Conservation (phyloP, 257 asterid species). For the Coffea canephora region DNA sequence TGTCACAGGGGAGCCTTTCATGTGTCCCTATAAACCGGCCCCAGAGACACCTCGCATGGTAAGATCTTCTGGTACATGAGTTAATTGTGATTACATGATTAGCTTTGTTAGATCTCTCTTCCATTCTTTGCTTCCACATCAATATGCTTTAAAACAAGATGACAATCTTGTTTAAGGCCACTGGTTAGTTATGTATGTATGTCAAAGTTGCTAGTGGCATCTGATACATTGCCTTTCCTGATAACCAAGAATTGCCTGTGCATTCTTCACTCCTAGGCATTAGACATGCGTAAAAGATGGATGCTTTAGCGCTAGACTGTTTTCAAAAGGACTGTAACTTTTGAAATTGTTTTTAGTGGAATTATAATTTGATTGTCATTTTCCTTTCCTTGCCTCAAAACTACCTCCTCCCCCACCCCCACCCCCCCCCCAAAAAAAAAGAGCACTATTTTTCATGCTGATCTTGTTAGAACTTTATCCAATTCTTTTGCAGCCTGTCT, state of each 20-base stretch:
- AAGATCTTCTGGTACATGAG: constrained; percentile 23
- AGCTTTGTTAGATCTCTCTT: constrained; percentile 4
- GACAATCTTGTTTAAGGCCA: not conserved
- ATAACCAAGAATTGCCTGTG: not conserved
- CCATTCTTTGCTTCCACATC: not conserved
- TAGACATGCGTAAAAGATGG: not conserved
- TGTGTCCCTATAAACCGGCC: constrained; percentile 74
- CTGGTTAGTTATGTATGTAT: not conserved
- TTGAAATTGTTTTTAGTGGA: not conserved
- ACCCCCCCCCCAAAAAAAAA: not conserved
- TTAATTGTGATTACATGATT: not conserved
- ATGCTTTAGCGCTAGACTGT: not conserved
- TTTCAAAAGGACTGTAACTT: not conserved
- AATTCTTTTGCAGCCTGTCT: constrained; percentile 58
- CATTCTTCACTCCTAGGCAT: not conserved
- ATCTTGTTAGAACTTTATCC: constrained; percentile 14
- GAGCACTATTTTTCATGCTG: not conserved
- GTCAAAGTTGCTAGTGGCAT: not conserved
- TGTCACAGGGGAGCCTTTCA: constrained; percentile 97
- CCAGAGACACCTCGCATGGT: constrained; percentile 95
- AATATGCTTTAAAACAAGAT: not conserved
- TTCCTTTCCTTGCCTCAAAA: not conserved
- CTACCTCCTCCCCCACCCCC: not conserved
- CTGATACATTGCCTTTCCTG: not conserved
- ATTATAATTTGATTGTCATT: not conserved